Evolutionary conservation across 2,329 filamentous ascomycete species (phyloP), one percentile per base, ranked within the genome.

Genomic region (Fusarium sulawesiense): DNA sequence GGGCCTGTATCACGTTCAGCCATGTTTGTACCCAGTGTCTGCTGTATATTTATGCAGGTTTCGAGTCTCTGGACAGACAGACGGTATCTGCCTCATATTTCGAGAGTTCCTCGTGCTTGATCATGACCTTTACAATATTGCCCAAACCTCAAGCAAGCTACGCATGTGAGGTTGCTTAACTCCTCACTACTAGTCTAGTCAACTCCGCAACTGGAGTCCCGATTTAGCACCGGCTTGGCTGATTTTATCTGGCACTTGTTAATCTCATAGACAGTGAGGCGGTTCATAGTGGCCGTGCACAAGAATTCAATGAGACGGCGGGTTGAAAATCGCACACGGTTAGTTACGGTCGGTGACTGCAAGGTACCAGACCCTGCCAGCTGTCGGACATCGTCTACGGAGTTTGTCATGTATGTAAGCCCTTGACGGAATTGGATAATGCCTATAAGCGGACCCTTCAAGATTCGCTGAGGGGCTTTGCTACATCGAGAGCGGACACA

Each of bases 191-290:
- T 48, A 37, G 56, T 63, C 29, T 29, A 29, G 11, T 29, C 29
- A 41, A 46, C 55, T 54, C 64, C 64, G 60, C 56, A 68, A 58
- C 46, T 60, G 64, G 49, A 57, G 49, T 54, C 64, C 69, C 57
- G 56, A 64, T 64, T 62, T 73, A 71, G 70, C 63, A 67, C 66
- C 66, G 72, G 66, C 59, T 68, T 69, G 55, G 65, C 73, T 61
- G 63, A 72, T 57, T 27, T 57, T 61, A 59, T 64, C 58, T 60
- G 34, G 51, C 40, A 54, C 42, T 49, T 49, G 56, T 61, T 49
- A 61, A 53, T 29, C 21, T 51, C n/a, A 34, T 59, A 18, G 13
- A 62, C 23, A 41, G 57, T 66, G 64, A 70, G 64, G 73, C 64
- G 23, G 23, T 51, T 71, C 66, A 56, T 42, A 49, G 58, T 65